These are phyloP conservation scores for Fusarium sp. DNA, from an alignment of 2,329 filamentous ascomycete genomes.

Conservation along the genomic window DNA sequence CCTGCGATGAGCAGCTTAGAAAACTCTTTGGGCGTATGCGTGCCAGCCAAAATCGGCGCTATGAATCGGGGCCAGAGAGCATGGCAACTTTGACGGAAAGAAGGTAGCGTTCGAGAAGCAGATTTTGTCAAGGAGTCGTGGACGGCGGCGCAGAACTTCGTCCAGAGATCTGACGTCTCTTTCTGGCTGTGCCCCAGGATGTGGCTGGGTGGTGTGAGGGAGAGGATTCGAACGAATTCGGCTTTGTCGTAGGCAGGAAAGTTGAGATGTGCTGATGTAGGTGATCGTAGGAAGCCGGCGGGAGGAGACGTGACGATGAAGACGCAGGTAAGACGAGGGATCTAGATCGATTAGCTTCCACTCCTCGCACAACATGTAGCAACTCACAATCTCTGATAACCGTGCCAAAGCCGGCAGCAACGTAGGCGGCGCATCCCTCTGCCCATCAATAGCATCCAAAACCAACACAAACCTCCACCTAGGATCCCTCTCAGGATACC, in stretches of 20 bases:
- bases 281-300: slow-evolving; percentile 75
- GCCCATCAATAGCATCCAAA: slow-evolving; percentile 87
- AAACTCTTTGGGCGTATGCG: slow-evolving; percentile 83
- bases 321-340: slow-evolving; percentile 81
- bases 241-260: slow-evolving; percentile 87
- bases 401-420: slow-evolving; percentile 84
- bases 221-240: slow-evolving; percentile 83
- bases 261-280: slow-evolving; percentile 80
- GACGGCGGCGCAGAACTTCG: slow-evolving; percentile 83
- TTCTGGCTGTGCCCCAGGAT: slow-evolving; percentile 63
- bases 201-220: slow-evolving; percentile 59
- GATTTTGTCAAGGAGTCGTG: slow-evolving; percentile 89
- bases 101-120: slow-evolving; percentile 82
- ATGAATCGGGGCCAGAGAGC: slow-evolving; percentile 90
- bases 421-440: slow-evolving; percentile 83
- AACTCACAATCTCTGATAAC: slow-evolving; percentile 80
- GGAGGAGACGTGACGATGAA: slow-evolving; percentile 81
- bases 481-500: slow-evolving; percentile 54
- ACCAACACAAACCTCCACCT: slow-evolving; percentile 80
- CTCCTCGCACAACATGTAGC: background rate
- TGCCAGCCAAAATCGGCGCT: slow-evolving; percentile 79
- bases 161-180: slow-evolving; percentile 78
- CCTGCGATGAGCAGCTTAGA: slow-evolving; percentile 82
- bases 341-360: slow-evolving; percentile 60
- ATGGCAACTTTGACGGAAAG: slow-evolving; percentile 76